A percentile compares a stretch with the other conserved stretches of the same genome.
These are phyloP conservation scores for Colletotrichum plurivorum DNA, from an alignment of 2,329 filamentous ascomycete species.

Conservation along the genomic window DNA sequence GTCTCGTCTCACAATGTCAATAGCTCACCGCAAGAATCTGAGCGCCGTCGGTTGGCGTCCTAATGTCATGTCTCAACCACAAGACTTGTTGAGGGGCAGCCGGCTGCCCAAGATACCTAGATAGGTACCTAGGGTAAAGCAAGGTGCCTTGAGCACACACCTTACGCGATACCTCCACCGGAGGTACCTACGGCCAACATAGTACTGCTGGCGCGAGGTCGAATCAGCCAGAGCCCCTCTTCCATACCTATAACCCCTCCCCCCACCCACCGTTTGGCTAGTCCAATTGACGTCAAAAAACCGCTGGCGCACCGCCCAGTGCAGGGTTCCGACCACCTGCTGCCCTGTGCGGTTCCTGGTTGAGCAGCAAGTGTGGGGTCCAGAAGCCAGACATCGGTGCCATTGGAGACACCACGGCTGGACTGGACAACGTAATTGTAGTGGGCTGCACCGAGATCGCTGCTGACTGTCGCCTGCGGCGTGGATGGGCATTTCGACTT, in stretches of 20 bases:
- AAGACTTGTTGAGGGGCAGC: slow-evolving; percentile 20
- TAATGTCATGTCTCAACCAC: slow-evolving; percentile 13
- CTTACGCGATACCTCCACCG: background rate
- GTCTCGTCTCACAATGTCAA: background rate
- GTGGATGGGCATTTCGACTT: slow-evolving; percentile 28
- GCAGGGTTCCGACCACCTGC: slow-evolving; percentile 18
- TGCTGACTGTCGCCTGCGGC: slow-evolving; percentile 23
- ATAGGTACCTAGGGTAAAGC: slow-evolving; percentile 1
- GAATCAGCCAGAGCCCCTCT: slow-evolving; percentile 30
- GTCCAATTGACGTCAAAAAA: slow-evolving; percentile 40
- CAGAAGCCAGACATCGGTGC: too few species aligned
- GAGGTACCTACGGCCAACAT: background rate
- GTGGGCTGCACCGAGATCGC: slow-evolving; percentile 7
- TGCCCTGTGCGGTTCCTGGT: slow-evolving; percentile 23
- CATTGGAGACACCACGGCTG: too few species aligned
- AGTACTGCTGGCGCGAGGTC: background rate
- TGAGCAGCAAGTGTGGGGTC: background rate
- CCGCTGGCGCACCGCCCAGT: slow-evolving; percentile 22
- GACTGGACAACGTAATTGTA: too few species aligned
- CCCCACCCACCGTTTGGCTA: slow-evolving; percentile 18
- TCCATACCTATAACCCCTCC: slow-evolving; percentile 32
- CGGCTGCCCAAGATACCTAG: background rate
- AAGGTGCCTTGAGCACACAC: background rate
- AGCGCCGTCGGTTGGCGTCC: background rate
- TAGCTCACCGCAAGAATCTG: background rate